Percentiles rank a stretch among this genome's conserved stretches.
Conservation (phyloP, 176 grass and related monocot species). For the Stipa capillata region DNA sequence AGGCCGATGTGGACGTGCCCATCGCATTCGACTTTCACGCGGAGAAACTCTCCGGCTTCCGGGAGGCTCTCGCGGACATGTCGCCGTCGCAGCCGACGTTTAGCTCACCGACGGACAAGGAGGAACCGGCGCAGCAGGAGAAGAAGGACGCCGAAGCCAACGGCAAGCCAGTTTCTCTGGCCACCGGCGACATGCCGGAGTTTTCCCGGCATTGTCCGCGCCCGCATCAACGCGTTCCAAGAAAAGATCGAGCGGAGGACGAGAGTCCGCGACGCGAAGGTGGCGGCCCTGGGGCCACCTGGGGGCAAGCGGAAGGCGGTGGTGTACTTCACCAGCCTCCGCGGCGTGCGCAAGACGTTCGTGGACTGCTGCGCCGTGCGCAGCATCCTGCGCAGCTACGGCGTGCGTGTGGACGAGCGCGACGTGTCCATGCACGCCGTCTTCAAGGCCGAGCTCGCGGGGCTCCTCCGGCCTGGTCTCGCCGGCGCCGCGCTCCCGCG, state of each 20-base stretch:
- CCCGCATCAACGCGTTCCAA: constrained; percentile 34
- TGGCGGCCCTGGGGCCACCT: not conserved
- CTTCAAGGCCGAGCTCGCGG: constrained; percentile 54
- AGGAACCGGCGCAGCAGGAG: not conserved
- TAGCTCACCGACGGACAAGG: not conserved
- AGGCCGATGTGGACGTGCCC: constrained; percentile 14
- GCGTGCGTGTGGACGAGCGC: constrained; percentile 50
- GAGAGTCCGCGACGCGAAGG: not conserved
- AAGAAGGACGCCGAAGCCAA: not conserved
- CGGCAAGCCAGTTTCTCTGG: not conserved
- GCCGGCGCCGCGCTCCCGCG: constrained; percentile 26
- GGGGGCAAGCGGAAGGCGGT: constrained; percentile 39
- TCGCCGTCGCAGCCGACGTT: not conserved
- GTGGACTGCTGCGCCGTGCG: constrained; percentile 57
- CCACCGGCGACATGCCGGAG: constrained; percentile 16
- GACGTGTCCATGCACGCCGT: constrained; percentile 59
- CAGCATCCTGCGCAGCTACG: constrained; percentile 43
- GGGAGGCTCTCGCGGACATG: constrained; percentile 29
- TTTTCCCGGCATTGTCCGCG: constrained; percentile 25
- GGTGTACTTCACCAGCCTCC: constrained; percentile 71
- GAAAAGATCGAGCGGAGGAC: constrained; percentile 37
- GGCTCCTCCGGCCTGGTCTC: constrained; percentile 15
- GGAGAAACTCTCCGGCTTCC: constrained; percentile 35
- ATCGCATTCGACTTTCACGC: constrained; percentile 27
- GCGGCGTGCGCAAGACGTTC: constrained; percentile 52